Conservation (phyloP, 345 rosid genomes). For the Erysimum cheiranthoides region DNA sequence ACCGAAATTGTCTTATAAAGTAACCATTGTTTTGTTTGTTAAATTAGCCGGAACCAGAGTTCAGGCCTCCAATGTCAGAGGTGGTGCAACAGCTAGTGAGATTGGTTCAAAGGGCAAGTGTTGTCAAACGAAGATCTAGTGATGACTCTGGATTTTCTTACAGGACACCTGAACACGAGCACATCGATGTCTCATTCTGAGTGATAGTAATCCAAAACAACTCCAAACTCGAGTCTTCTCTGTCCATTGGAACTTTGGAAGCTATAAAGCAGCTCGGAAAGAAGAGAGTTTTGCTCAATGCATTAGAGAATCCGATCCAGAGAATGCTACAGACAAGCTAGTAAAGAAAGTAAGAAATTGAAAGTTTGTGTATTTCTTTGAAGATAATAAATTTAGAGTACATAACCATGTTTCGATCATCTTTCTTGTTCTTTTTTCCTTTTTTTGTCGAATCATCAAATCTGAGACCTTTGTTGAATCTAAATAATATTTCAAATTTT, state of each 20-base stretch:
- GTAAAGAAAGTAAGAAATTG: slow-evolving; percentile 18
- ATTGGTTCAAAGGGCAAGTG: slow-evolving; percentile 92
- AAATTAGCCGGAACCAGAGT: slow-evolving; percentile 94
- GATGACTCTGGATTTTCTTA: slow-evolving; percentile 88
- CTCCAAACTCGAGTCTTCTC: slow-evolving; percentile 9
- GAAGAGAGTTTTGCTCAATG: slow-evolving; percentile 4
- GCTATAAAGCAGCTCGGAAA: slow-evolving; percentile 4
- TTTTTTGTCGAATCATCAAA: not conserved
- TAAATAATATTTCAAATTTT: not conserved
- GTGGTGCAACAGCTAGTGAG: slow-evolving; percentile 95
- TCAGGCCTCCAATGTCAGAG: slow-evolving; percentile 99
- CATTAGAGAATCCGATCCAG: slow-evolving; percentile 23
- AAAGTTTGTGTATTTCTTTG: slow-evolving; percentile 20
- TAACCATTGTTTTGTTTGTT: slow-evolving; percentile 35
- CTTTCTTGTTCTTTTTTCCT: not conserved
- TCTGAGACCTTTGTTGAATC: not conserved
- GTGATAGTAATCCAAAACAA: not conserved
- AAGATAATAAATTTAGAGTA: slow-evolving; percentile 32
- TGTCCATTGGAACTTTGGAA: not conserved
- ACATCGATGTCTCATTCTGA: slow-evolving; percentile 64
- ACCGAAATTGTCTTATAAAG: slow-evolving; percentile 54
- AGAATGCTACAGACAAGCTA: not conserved
- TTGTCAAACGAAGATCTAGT: slow-evolving; percentile 77
- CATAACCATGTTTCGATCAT: slow-evolving; percentile 18
- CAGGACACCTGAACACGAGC: slow-evolving; percentile 88